Percentiles rank a stretch among this genome's conserved stretches.
These are phyloP conservation scores for Penicillium herquei DNA, from an alignment of 495 filamentous ascomycete genomes.

Conservation along the genomic window DNA sequence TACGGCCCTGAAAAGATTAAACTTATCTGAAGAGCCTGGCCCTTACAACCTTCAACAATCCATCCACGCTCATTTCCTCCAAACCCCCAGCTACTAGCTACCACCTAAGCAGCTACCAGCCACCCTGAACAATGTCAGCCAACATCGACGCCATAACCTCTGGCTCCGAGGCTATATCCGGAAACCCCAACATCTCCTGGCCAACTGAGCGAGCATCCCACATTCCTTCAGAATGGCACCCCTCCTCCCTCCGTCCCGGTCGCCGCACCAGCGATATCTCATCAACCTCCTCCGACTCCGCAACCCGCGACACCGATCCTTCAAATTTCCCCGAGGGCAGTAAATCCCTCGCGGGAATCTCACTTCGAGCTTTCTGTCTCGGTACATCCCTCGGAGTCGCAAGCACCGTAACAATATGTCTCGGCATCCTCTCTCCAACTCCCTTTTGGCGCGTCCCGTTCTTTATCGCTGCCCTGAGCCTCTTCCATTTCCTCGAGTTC, in stretches of 20 bases:
- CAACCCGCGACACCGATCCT: slow-evolving; percentile 18
- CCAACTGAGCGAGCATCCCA: slow-evolving; percentile 4
- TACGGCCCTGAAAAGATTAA: too few species aligned
- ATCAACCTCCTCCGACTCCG: slow-evolving; percentile 11
- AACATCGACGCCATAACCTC: slow-evolving; percentile 8
- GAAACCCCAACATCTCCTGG: slow-evolving; percentile 9
- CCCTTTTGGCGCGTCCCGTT: slow-evolving; percentile 80
- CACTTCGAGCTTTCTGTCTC: slow-evolving; percentile 65
- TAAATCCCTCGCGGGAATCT: slow-evolving; percentile 77
- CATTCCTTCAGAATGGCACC: slow-evolving; percentile 22
- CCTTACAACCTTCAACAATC: too few species aligned
- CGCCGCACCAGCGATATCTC: slow-evolving; percentile 10
- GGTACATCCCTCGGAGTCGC: slow-evolving; percentile 51
- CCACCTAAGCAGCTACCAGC: background rate
- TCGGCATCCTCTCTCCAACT: slow-evolving; percentile 28
- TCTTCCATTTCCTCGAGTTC: slow-evolving; percentile 97
- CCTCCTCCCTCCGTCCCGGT: slow-evolving; percentile 8
- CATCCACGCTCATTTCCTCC: too few species aligned
- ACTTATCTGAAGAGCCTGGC: too few species aligned
- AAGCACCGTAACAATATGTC: slow-evolving; percentile 40
- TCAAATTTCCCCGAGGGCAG: slow-evolving; percentile 52
- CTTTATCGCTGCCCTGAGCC: slow-evolving; percentile 70
- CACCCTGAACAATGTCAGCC: background rate
- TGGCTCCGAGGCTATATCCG: slow-evolving; percentile 6
- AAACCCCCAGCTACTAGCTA: background rate